These are phyloP conservation scores for Murraya paniculata DNA, from an alignment of 345 rosid species.

Conservation along the genomic window DNA sequence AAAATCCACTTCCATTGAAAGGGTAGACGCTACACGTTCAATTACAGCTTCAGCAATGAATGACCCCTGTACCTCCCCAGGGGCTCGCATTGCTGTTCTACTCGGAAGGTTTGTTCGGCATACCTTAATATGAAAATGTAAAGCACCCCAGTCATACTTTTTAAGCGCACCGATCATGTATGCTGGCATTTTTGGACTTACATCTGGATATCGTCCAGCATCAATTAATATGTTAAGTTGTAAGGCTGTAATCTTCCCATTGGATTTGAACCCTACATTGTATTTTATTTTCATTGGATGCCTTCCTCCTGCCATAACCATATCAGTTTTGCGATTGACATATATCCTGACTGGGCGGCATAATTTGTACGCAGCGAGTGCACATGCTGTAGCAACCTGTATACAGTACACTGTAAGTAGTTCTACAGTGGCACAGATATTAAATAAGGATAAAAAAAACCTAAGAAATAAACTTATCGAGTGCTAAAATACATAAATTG, in stretches of 20 bases:
- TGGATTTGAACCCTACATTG: conserved; percentile 80
- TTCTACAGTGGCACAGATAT: no score
- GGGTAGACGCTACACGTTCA: conserved; percentile 75
- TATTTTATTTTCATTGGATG: conserved; percentile 91
- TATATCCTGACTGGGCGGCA: conserved; percentile 68
- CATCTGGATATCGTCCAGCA: conserved; percentile 55
- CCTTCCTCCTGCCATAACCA: conserved; percentile 93
- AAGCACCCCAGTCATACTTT: conserved; percentile 87
- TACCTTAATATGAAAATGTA: conserved; percentile 71
- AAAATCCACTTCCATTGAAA: conserved; percentile 64
- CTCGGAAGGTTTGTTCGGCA: conserved; percentile 75
- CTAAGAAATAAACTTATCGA: background rate
- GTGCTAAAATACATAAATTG: background rate
- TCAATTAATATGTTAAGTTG: conserved; percentile 56
- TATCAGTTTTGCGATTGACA: conserved; percentile 74
- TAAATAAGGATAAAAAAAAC: no score
- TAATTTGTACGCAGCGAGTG: conserved; percentile 70
- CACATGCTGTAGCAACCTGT: conserved; percentile 86
- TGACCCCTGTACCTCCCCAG: conserved; percentile 85
- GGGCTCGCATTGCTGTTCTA: conserved; percentile 84
- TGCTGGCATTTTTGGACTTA: conserved; percentile 59
- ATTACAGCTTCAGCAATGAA: conserved; percentile 77
- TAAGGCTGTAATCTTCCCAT: conserved; percentile 80
- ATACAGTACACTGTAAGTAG: conserved; percentile 3
- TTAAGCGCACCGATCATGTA: conserved; percentile 40